phyloP scores from a whole-genome alignment of 352 stramenopile species.

The Pythium coloratum region DNA sequence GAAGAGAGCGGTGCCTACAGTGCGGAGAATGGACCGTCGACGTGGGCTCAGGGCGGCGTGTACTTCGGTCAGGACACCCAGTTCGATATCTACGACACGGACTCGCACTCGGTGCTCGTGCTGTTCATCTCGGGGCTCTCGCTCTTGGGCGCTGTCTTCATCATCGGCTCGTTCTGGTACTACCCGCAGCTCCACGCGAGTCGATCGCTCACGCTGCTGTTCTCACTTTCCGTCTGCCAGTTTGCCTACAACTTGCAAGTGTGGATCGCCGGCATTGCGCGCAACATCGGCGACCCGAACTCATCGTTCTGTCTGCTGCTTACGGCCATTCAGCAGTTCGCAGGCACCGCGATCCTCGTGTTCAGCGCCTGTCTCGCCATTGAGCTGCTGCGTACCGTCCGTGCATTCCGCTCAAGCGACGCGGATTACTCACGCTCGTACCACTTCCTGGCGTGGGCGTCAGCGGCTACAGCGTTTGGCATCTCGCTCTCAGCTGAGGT shows the following conservation, averaged over 20 bases:
- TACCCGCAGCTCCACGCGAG: conserved; percentile 56
- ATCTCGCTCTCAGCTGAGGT: conserved; percentile 59
- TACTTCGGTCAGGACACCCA: conserved; percentile 31
- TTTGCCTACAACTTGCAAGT: conserved; percentile 61
- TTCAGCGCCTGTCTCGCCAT: conserved; percentile 59
- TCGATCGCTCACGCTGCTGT: conserved; percentile 61
- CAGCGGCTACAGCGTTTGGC: conserved; percentile 35
- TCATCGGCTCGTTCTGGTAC: conserved; percentile 66
- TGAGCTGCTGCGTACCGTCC: conserved; percentile 63
- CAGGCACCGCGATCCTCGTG: conserved; percentile 57
- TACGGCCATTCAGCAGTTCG: conserved; percentile 63
- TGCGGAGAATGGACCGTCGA: conserved; percentile 14
- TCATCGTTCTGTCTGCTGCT: conserved; percentile 52
- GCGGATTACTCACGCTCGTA: conserved; percentile 62
- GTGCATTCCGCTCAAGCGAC: conserved; percentile 48
- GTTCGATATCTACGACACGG: conserved; percentile 72
- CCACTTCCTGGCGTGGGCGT: conserved; percentile 56
- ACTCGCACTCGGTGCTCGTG: conserved; percentile 70
- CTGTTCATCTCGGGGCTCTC: conserved; percentile 74
- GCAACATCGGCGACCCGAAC: conserved; percentile 30
- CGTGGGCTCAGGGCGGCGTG: conserved; percentile 18
- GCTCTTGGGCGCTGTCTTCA: conserved; percentile 62
- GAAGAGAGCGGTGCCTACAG: conserved; percentile 25
- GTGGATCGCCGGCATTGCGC: conserved; percentile 54
- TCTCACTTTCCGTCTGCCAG: conserved; percentile 58